phyloP scores from a whole-genome alignment of 1,284 basidiomycete genomes.

The Meripilus lineatus region DNA sequence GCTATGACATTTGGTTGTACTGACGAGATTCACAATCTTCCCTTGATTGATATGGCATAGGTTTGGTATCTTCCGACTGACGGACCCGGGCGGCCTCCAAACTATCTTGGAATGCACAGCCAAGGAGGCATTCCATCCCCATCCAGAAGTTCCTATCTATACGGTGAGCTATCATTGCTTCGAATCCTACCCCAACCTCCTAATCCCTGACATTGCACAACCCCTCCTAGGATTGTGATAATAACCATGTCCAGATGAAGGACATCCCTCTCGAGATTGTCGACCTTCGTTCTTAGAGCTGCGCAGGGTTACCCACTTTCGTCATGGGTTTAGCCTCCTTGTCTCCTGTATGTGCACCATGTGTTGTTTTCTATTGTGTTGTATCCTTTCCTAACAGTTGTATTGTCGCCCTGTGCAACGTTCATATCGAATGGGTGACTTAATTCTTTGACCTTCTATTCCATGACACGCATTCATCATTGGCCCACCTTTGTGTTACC shows the following conservation, averaged over 20 bases:
- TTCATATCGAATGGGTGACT: no score
- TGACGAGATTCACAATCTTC: no score
- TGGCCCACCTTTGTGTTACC: no score
- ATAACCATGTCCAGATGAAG: slow-evolving; percentile 75
- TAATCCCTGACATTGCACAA: not conserved
- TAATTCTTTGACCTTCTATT: no score
- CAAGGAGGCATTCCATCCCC: slow-evolving; percentile 80
- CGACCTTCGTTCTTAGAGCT: slow-evolving; percentile 47
- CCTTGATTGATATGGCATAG: no score
- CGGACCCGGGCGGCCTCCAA: slow-evolving; percentile 77
- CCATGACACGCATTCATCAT: no score
- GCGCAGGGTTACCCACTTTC: not conserved
- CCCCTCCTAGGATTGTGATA: slow-evolving; percentile 60
- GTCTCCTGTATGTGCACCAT: not conserved
- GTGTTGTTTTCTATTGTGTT: no score
- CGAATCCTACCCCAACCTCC: slow-evolving; percentile 3
- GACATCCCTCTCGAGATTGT: slow-evolving; percentile 68
- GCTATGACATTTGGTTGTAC: no score
- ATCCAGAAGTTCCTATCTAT: slow-evolving; percentile 75
- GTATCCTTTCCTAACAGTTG: no score
- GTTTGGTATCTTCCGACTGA: slow-evolving; percentile 84
- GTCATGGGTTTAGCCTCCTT: not conserved
- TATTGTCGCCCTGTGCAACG: no score
- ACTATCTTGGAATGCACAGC: slow-evolving; percentile 63
- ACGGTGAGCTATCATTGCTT: slow-evolving; percentile 46